These are phyloP conservation scores for Talaromyces trachyspermus DNA, from an alignment of 495 filamentous ascomycete species.

Conservation along the genomic window DNA sequence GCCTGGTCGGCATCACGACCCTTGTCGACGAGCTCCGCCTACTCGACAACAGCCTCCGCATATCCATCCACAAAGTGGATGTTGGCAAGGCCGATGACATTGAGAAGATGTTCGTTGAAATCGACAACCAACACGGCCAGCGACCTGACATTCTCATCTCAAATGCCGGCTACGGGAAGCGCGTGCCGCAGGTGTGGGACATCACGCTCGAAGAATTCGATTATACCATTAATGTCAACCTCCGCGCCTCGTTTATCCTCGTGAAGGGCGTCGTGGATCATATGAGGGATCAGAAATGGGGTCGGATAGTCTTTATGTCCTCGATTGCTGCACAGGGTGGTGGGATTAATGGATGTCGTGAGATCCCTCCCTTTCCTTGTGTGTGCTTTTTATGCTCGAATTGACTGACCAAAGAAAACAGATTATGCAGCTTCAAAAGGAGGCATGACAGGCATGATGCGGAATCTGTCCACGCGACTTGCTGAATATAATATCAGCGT, in stretches of 20 bases:
- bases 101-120: slow-evolving; percentile 42
- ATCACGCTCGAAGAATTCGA: slow-evolving; percentile 59
- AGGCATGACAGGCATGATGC: slow-evolving; percentile 58
- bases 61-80: slow-evolving; percentile 52
- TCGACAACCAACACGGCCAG: slow-evolving; percentile 44
- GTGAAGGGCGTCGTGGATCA: slow-evolving; percentile 56
- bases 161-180: slow-evolving; percentile 49
- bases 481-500: slow-evolving; percentile 61
- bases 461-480: slow-evolving; percentile 54
- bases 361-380: too few relatives aligned
- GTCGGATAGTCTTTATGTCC: slow-evolving; percentile 60
- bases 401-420: slow-evolving; percentile 10
- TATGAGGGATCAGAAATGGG: slow-evolving; percentile 58
- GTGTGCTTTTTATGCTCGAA: too few relatives aligned
- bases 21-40: slow-evolving; percentile 34
- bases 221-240: slow-evolving; percentile 56
- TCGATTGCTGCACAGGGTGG: slow-evolving; percentile 60
- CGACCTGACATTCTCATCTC: slow-evolving; percentile 57
- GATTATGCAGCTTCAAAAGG: slow-evolving; percentile 63
- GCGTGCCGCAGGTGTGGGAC: slow-evolving; percentile 42
- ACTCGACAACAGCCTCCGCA: slow-evolving; percentile 25
- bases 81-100: slow-evolving; percentile 44
- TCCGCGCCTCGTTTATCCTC: slow-evolving; percentile 58
- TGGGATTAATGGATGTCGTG: slow-evolving; percentile 60
- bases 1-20: slow-evolving; percentile 35